Base-by-base conservation (phyloP, 768 basidiomycete species). In the Suillus bovinus region DNA sequence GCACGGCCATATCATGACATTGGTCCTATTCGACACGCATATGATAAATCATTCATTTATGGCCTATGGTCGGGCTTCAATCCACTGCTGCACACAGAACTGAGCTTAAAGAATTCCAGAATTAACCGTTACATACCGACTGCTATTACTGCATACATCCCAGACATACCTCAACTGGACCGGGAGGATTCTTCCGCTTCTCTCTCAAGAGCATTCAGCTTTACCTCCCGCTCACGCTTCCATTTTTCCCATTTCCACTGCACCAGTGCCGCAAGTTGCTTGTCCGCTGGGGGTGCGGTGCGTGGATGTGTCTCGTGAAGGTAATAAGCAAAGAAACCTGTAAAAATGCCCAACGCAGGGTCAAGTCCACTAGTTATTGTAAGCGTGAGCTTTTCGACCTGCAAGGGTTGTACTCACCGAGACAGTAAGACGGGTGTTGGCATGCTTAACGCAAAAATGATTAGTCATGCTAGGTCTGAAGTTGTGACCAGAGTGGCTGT, bases 281-380 rank as follows among this genome's bases (percentile, higher is more conserved):
- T 78, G 7, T 87, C 84, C 29, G 79, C 76, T 0, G 82, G 77
- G 17, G 86, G 79, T 10, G 82, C 86, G 5, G 86, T 90, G 42
- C 92, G 85, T 6, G 92, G 93, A 73, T 94, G 85, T 33, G 80
- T 88, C 71, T 94, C 92, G 72, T 90, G 84, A 41, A 94, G 83
- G 71, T 91, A 87, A 72, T 86, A 94, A 6, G 93, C 93, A 47
- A 93, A 74, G 44, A 84, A 72, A 14, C 93, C 93, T 2, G 91
- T 93, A 70, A 92, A 87, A 58, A 93, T 75, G 8, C 91, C 93
- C 44, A 94, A 75, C 17, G 91, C 61, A 5, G 89, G 86, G 73
- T 94, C 93, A 5, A 92, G 67, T 1, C 82, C 71, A 31, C 91
- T 94, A 64, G 44, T 44, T 29, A 16, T 20, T 13, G n/a, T 59